These are phyloP conservation scores for Camellia granthamiana DNA, from an alignment of 148 eudicot genomes.

Conservation along the genomic window DNA sequence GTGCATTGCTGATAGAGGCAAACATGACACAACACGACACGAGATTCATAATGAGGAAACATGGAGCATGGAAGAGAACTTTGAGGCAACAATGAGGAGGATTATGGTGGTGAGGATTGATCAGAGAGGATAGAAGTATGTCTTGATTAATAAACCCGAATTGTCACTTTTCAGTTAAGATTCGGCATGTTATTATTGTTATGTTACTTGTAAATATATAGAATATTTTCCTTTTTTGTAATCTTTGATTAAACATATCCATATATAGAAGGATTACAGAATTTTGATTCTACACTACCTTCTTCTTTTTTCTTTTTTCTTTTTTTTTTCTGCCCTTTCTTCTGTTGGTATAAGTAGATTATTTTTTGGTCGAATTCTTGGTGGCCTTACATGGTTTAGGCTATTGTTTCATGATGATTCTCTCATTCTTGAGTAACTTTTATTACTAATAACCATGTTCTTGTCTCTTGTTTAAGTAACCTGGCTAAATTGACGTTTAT, in stretches of 20 bases:
- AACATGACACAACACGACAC: no score
- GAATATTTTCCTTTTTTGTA: conserved; percentile 3
- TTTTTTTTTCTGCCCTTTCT: background rate
- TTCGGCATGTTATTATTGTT: conserved; percentile 12
- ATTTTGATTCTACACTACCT: background rate
- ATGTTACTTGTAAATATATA: conserved; percentile 7
- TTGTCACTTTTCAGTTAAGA: conserved; percentile 9
- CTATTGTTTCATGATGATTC: background rate
- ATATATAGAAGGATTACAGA: background rate
- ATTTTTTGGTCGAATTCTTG: background rate
- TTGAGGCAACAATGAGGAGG: background rate
- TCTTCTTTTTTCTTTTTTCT: background rate
- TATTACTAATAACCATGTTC: background rate
- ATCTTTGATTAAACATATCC: background rate
- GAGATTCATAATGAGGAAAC: background rate
- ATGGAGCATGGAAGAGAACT: background rate
- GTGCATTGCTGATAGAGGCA: no score
- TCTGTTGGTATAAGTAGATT: background rate
- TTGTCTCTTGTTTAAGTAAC: background rate
- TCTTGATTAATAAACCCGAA: conserved; percentile 13
- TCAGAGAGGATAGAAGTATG: background rate
- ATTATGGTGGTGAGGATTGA: conserved; percentile 1
- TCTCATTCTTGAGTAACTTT: no score
- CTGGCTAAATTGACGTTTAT: no score
- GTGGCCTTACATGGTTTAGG: background rate